Conservation (phyloP, 305 asterid species). For the Fraxinus baroniana region DNA sequence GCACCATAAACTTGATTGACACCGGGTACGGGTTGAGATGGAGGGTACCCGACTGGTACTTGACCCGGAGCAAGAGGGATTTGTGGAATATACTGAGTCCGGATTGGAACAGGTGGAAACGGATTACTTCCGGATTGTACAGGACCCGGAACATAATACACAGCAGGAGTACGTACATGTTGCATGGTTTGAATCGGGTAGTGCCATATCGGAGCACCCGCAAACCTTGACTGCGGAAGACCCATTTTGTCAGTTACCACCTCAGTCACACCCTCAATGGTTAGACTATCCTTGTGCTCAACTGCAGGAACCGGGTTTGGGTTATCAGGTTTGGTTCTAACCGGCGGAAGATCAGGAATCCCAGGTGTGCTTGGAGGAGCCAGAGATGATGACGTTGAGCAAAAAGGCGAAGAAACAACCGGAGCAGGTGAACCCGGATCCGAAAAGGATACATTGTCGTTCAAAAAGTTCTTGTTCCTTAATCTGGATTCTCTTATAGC, state of each 20-base stretch:
- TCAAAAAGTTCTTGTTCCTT: slow-evolving; percentile 27
- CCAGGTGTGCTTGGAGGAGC: slow-evolving; percentile 46
- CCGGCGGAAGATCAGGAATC: slow-evolving; percentile 76
- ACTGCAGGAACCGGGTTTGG: slow-evolving; percentile 31
- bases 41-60: slow-evolving; percentile 59
- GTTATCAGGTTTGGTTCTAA: slow-evolving; percentile 54
- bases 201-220: slow-evolving; percentile 64
- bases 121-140: slow-evolving; percentile 46
- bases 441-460: slow-evolving; percentile 55
- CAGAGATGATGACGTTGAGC: slow-evolving; percentile 63
- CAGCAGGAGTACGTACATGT: slow-evolving; percentile 53
- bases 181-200: slow-evolving; percentile 56
- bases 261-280: slow-evolving; percentile 17
- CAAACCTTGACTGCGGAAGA: slow-evolving; percentile 43
- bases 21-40: slow-evolving; percentile 32
- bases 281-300: slow-evolving; percentile 37
- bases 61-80: slow-evolving; percentile 52
- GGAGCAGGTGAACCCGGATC: slow-evolving; percentile 85
- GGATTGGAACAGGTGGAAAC: slow-evolving; percentile 43
- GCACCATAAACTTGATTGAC: slow-evolving; percentile 54
- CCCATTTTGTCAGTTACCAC: slow-evolving; percentile 32
- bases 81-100: slow-evolving; percentile 48
- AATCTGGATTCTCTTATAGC: slow-evolving; percentile 43
- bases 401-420: slow-evolving; percentile 54
- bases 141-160: slow-evolving; percentile 59